Percentiles rank a stretch among this genome's conserved stretches.
phyloP scores from a whole-genome alignment of 352 stramenopile species.

The Globisporangium spinosum region DNA sequence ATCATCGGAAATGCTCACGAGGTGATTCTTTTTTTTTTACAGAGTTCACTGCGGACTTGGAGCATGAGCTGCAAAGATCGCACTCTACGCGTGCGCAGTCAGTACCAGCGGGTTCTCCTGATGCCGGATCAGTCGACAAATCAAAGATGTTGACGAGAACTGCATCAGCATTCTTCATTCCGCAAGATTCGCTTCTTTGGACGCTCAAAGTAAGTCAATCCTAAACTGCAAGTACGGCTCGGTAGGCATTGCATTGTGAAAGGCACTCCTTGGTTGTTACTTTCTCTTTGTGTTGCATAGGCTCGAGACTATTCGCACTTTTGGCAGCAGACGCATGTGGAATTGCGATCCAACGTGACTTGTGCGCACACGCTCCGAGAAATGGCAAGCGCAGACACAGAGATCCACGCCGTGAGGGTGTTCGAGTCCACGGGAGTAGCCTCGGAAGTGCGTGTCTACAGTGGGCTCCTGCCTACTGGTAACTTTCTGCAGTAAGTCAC shows the following conservation, averaged over 20 bases:
- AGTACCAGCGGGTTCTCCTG: not conserved
- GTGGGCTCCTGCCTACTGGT: slow-evolving; percentile 32
- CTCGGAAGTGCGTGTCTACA: slow-evolving; percentile 18
- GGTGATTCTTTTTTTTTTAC: not conserved
- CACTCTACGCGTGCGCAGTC: not conserved
- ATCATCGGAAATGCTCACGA: not conserved
- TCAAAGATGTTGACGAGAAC: slow-evolving; percentile 15
- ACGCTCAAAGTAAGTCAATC: not conserved
- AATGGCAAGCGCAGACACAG: slow-evolving; percentile 23
- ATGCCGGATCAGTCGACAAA: slow-evolving; percentile 7
- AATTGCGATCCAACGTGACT: slow-evolving; percentile 24
- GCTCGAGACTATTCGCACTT: slow-evolving; percentile 37
- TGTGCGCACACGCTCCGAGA: slow-evolving; percentile 31
- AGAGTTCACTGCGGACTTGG: slow-evolving; percentile 13
- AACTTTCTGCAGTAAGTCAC: slow-evolving; percentile 37
- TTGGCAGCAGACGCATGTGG: slow-evolving; percentile 37
- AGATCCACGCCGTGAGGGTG: slow-evolving; percentile 25
- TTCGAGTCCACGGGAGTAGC: slow-evolving; percentile 10
- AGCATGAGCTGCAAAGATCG: slow-evolving; percentile 9
- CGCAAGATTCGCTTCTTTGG: slow-evolving; percentile 19
- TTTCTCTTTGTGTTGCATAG: slow-evolving; percentile 17
- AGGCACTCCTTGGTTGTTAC: not conserved
- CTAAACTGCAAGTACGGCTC: not conserved
- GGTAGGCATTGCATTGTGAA: not conserved
- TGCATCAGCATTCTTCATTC: slow-evolving; percentile 9